These are phyloP conservation scores for Phyllostachys edulis DNA, from an alignment of 176 grass and related monocot genomes.

Conservation along the genomic window DNA sequence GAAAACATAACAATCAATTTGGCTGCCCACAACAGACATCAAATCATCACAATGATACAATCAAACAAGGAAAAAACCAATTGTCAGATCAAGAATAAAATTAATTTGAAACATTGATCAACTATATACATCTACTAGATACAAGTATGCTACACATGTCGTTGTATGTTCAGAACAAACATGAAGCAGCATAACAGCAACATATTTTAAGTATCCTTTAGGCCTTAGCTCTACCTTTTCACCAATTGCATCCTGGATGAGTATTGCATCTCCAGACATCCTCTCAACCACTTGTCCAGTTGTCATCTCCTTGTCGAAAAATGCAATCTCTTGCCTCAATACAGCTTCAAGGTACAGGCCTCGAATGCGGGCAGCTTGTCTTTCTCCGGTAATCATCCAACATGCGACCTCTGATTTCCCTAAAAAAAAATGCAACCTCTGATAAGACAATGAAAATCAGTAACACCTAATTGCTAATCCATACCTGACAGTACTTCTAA, in stretches of 20 bases:
- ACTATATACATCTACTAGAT: neutral
- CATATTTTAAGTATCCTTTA: neutral
- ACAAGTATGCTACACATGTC: neutral
- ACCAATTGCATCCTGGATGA: slow-evolving; percentile 57
- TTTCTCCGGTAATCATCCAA: slow-evolving; percentile 35
- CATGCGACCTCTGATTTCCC: slow-evolving; percentile 7
- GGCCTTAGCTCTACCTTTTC: slow-evolving; percentile 30
- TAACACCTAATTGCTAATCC: neutral
- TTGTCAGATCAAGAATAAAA: neutral
- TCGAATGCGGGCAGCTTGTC: neutral
- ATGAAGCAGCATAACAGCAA: neutral
- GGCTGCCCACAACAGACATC: neutral
- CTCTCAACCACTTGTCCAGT: slow-evolving; percentile 46
- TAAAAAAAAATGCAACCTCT: slow-evolving; percentile 23
- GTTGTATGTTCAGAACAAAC: neutral
- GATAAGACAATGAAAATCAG: slow-evolving; percentile 23
- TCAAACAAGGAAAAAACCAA: neutral
- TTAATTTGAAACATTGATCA: neutral
- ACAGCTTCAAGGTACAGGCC: neutral
- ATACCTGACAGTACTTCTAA: neutral
- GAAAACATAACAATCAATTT: neutral
- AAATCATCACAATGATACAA: neutral
- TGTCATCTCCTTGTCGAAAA: slow-evolving; percentile 48
- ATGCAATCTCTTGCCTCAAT: slow-evolving; percentile 45
- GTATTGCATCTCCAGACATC: slow-evolving; percentile 48